These are phyloP conservation scores for Macadamia tetraphylla DNA, from an alignment of 164 flowering plant genomes.

Conservation along the genomic window DNA sequence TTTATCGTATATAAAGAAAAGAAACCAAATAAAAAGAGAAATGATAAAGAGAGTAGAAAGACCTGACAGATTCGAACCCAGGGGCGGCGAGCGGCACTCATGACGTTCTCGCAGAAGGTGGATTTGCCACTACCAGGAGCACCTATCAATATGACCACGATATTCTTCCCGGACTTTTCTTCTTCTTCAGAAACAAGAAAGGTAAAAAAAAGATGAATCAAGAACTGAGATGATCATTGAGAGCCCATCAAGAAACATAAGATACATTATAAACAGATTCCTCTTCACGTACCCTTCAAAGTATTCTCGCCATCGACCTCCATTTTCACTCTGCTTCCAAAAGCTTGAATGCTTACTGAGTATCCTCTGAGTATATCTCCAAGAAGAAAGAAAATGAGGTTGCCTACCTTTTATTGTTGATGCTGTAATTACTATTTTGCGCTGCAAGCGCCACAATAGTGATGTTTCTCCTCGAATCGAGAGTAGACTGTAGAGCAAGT, in stretches of 20 bases:
- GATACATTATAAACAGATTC: background rate
- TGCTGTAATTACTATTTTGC: too few species aligned
- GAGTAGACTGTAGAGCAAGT: too few species aligned
- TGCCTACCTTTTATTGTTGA: too few species aligned
- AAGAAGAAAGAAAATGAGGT: too few species aligned
- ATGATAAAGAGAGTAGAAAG: conserved; percentile 12
- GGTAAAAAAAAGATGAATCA: background rate
- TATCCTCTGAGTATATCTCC: too few species aligned
- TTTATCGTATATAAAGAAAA: background rate
- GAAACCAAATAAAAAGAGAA: too few species aligned
- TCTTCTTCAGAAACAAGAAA: conserved; percentile 16
- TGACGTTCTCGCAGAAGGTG: conserved; percentile 70
- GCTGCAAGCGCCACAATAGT: too few species aligned
- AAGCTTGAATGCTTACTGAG: background rate
- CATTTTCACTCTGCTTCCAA: background rate
- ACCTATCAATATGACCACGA: conserved; percentile 60
- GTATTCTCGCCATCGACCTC: background rate
- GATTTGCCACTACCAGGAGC: conserved; percentile 95
- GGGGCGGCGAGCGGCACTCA: conserved; percentile 42
- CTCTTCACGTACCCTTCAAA: background rate
- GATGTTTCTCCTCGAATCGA: too few species aligned
- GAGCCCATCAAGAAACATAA: background rate
- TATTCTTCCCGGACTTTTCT: conserved; percentile 24
- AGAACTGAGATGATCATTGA: background rate
- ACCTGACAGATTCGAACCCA: conserved; percentile 94